phyloP scores from a whole-genome alignment of 2,329 filamentous ascomycete genomes.

The Penicillium aurantiogriseum region DNA sequence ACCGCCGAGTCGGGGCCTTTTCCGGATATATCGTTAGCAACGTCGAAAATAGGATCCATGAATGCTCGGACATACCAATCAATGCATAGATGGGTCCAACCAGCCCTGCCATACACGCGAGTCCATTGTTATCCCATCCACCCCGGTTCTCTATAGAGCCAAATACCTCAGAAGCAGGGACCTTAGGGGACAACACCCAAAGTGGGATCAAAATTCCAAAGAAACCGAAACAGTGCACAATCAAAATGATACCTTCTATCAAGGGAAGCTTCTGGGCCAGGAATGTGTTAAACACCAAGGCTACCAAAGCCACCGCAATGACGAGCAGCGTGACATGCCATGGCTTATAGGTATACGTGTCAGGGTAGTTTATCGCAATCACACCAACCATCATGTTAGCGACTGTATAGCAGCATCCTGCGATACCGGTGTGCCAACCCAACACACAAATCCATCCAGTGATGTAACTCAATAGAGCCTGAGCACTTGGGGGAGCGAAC shows the following conservation, averaged over 20 bases:
- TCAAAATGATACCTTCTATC: constrained; percentile 31
- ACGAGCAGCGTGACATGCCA: not conserved
- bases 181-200: constrained; percentile 21
- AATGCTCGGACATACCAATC: not conserved
- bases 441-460: constrained; percentile 33
- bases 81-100: not conserved
- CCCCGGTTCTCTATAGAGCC: not conserved
- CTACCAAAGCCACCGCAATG: constrained; percentile 21
- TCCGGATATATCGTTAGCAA: not conserved
- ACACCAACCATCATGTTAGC: constrained; percentile 37
- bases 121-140: not conserved
- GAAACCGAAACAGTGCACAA: constrained; percentile 34
- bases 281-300: constrained; percentile 31
- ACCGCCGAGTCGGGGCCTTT: not conserved
- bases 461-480: not conserved
- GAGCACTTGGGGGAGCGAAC: not conserved
- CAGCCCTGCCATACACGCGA: not conserved
- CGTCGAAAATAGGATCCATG: not conserved
- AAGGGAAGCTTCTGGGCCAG: constrained; percentile 28
- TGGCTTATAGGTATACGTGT: not conserved
- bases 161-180: not conserved
- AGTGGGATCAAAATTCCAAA: constrained; percentile 34
- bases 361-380: constrained; percentile 28
- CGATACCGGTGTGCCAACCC: constrained; percentile 31
- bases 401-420: constrained; percentile 27